Base-by-base conservation (phyloP, 306 rosid genomes). In the Cicer bijugum region DNA sequence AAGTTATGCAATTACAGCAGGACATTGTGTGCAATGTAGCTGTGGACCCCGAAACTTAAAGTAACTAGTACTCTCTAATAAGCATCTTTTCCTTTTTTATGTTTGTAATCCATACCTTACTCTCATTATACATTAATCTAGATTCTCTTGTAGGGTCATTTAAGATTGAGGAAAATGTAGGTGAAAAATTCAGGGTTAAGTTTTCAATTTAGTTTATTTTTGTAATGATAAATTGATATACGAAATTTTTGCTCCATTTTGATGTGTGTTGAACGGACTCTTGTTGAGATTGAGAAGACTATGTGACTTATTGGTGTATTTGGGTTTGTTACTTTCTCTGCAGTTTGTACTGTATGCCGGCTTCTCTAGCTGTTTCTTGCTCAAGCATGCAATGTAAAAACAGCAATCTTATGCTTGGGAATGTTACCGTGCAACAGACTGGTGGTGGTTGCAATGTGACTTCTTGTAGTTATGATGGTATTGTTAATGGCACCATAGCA, bases 331-430 rank as follows among this genome's bases (percentile, higher is more conserved):
- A 17, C 38, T 64, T 51, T 58, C 59, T 51, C 9, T 55, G 46
- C 91, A 95, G 99, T 67, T 81, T 95, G 92, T 90, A 91, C 76
- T 95, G 99, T 85, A 90, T 86, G 96, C 97, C 99, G 12, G 96
- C 99, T 68, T 89, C 99, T 38, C 69, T 95, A 48, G 96, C 97
- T 3, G 99, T 87, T 83, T 91, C 97, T 50, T 95, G 99, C 87
- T 90, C 99, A 12, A 95, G 97, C 86, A 95, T 91, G 99, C 97
- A 95, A 80, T 95, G 99, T 59, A 87, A 67, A 77, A 83, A 58
- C 74, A 95, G 97, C 84, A 90, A 90, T 67, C 96, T 95, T 59
- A 91, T 91, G 89, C 86, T 95, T 1, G 99, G 99, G 61, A 95
- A 95, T 71, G 75, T 65, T 67, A 91, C 99, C 3, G 77, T 74